phyloP scores from a whole-genome alignment of 768 basidiomycete genomes.

The Pulveroboletus ravenelii region DNA sequence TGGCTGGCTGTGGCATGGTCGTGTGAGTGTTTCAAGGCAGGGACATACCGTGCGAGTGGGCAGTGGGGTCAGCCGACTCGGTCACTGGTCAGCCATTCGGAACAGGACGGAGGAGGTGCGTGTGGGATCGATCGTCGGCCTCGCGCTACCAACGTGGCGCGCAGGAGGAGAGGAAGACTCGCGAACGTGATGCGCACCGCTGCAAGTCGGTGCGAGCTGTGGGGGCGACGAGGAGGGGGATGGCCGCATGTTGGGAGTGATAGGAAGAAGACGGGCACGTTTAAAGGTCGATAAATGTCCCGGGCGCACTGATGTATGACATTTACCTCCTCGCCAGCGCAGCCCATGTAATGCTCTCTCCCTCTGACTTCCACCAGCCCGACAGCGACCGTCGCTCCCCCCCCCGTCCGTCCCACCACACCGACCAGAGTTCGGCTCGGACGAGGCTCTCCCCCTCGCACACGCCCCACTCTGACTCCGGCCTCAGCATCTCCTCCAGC shows the following conservation, averaged over 20 bases:
- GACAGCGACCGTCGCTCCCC: background rate
- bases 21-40: background rate
- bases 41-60: no score
- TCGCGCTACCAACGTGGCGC: constrained; percentile 12
- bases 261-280: background rate
- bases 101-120: background rate
- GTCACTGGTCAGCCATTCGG: constrained; percentile 3
- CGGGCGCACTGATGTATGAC: background rate
- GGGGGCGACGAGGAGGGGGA: background rate
- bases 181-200: background rate
- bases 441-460: constrained; percentile 3
- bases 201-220: background rate
- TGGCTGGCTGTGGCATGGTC: constrained; percentile 2
- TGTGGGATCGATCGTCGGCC: constrained; percentile 15
- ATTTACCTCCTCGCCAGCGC: constrained; percentile 3
- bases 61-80: background rate
- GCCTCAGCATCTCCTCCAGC: constrained; percentile 27
- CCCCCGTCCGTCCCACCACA: no score
- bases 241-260: background rate
- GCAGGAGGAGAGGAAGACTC: background rate
- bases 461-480: constrained; percentile 28
- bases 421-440: no score
- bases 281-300: constrained; percentile 6
- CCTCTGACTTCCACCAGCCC: constrained; percentile 15
- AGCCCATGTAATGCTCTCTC: constrained; percentile 17